phyloP scores from a whole-genome alignment of 768 basidiomycete species.

The Lactarius hatsudake region DNA sequence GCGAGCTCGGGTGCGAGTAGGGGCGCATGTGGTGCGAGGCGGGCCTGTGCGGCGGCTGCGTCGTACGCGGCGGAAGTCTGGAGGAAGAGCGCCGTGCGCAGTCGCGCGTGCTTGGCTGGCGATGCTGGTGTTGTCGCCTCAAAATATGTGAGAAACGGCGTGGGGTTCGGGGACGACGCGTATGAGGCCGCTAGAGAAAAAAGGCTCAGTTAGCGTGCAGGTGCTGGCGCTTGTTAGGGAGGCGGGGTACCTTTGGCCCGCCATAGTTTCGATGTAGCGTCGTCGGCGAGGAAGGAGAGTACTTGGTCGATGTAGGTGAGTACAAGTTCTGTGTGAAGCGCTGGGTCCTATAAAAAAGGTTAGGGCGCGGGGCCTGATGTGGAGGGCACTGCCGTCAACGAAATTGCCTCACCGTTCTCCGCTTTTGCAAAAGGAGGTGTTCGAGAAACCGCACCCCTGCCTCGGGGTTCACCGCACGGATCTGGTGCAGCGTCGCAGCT shows the following conservation, averaged over 20 bases:
- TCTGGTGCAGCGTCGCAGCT: conserved; percentile 50
- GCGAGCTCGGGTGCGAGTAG: conserved; percentile 71
- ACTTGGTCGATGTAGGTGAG: conserved; percentile 17
- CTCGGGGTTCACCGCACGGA: conserved; percentile 51
- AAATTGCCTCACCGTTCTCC: conserved; percentile 48
- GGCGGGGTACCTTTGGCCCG: conserved; percentile 25
- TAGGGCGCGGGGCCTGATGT: not conserved
- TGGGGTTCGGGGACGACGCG: conserved; percentile 31
- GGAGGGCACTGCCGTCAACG: not conserved
- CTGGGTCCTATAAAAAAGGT: conserved; percentile 44
- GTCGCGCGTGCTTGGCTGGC: conserved; percentile 62
- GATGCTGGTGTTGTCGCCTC: conserved; percentile 82
- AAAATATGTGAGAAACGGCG: conserved; percentile 70
- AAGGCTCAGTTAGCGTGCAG: not conserved
- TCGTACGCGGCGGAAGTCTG: conserved; percentile 76
- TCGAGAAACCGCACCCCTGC: conserved; percentile 77
- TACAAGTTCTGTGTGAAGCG: conserved; percentile 60
- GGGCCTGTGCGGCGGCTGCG: conserved; percentile 42
- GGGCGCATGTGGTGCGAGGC: conserved; percentile 48
- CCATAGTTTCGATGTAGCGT: conserved; percentile 24
- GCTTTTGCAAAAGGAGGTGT: conserved; percentile 70
- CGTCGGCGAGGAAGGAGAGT: conserved; percentile 30
- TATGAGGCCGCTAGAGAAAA: conserved; percentile 32
- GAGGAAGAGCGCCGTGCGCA: conserved; percentile 77
- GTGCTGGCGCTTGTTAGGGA: not conserved